Base-by-base conservation (phyloP, 768 basidiomycete genomes). In the Fomitopsis serialis region DNA sequence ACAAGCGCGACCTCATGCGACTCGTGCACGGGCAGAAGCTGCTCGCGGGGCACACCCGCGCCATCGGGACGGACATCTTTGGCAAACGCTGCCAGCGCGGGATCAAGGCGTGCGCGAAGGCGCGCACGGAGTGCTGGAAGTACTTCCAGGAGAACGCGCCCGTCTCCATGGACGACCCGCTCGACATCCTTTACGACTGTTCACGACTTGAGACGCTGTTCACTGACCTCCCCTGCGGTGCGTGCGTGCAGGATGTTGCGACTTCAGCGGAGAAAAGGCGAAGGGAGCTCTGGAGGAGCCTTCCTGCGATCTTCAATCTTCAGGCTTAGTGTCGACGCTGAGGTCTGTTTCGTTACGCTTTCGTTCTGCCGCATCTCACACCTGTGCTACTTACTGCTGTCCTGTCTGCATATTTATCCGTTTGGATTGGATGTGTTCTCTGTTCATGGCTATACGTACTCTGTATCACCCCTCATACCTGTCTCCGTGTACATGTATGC, bases 101-200 rank as follows among this genome's bases (percentile, higher is more conserved):
- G 17, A 51, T 59, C 23, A 61, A 61, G 53, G 61, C 61, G 22
- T 66, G 65, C 56, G 54, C 59, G 52, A 63, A 59, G 46, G 63
- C 62, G 25, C 58, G 61, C 36, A 56, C 42, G 42, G 65, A 66
- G 40, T 66, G 65, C 56, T 66, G 65, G 65, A 63, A 62, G 54
- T 66, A 66, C 58, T 60, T 66, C 55, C 65, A 66, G 59, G 62
- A 66, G 61, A 62, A 66, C 56, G 63, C 65, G 25, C 65, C 65
- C 23, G 56, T 63, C 29, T 66, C 65, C 32, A 64, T 66, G 60
- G 65, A 66, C 50, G 63, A 66, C 52, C 65, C 65, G 37, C 61
- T 66, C 50, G 65, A 66, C 42, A 63, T 66, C 48, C 54, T 66
- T 27, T 55, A 61, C 50, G 65, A 66, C 49, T 66, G 65, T 52